Evolutionary conservation across 352 stramenopile species (phyloP).

Genomic region (Phytophthora pini): DNA sequence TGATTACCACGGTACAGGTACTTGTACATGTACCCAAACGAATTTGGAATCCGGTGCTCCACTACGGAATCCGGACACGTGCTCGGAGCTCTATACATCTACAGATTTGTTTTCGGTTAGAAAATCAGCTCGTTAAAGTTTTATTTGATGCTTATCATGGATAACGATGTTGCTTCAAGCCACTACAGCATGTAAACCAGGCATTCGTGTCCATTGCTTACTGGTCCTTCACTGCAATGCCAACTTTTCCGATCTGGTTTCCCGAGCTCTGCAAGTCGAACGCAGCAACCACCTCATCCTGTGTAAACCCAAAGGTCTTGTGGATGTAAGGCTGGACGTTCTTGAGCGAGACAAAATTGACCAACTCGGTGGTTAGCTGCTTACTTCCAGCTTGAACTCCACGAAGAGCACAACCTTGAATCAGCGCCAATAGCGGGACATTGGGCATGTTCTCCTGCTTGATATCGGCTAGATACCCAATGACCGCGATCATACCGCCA

Average conservation of each 20-base stretch:
- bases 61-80: too few relatives aligned
- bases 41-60: too few relatives aligned
- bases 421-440: slow-evolving; percentile 26
- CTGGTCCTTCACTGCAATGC: slow-evolving; percentile 26
- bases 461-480: slow-evolving; percentile 35
- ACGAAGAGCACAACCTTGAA: slow-evolving; percentile 33
- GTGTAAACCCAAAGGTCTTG: slow-evolving; percentile 35
- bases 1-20: too few relatives aligned
- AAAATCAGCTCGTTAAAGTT: too few relatives aligned
- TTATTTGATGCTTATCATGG: too few relatives aligned
- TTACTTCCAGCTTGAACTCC: slow-evolving; percentile 32
- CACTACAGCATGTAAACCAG: too few relatives aligned
- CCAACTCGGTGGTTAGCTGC: slow-evolving; percentile 26
- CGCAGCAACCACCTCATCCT: slow-evolving; percentile 30
- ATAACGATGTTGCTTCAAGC: too few relatives aligned
- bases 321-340: slow-evolving; percentile 33
- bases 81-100: too few relatives aligned
- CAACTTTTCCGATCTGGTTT: slow-evolving; percentile 38
- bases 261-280: slow-evolving; percentile 32
- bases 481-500: slow-evolving; percentile 37
- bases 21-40: too few relatives aligned
- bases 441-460: slow-evolving; percentile 43
- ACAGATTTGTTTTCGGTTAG: too few relatives aligned
- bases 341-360: slow-evolving; percentile 34
- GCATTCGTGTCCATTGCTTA: not conserved